phyloP scores from a whole-genome alignment of 352 stramenopile species.

The Thalassiosira hispida region DNA sequence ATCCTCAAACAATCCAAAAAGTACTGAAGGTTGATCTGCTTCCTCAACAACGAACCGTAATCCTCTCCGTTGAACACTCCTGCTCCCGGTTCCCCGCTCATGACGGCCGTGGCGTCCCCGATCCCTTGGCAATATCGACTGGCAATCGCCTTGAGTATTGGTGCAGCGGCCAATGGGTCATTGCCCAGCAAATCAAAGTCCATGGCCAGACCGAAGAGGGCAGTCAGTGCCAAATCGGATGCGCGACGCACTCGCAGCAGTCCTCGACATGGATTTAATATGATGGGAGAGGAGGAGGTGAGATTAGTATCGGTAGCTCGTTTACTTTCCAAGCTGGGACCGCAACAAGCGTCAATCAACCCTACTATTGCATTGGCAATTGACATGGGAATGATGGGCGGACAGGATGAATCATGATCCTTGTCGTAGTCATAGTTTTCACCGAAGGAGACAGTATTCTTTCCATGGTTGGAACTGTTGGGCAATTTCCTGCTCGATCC shows the following conservation, averaged over 20 bases:
- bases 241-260: constrained; percentile 69
- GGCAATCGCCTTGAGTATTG: constrained; percentile 63
- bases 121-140: constrained; percentile 62
- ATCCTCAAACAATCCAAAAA: constrained; percentile 82
- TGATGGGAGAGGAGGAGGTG: not conserved
- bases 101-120: constrained; percentile 9
- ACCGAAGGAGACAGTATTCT: not conserved
- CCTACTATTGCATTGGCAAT: constrained; percentile 58
- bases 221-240: constrained; percentile 76
- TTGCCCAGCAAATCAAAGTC: constrained; percentile 81
- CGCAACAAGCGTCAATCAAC: constrained; percentile 79
- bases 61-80: constrained; percentile 32
- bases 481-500: not conserved
- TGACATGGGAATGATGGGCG: constrained; percentile 56
- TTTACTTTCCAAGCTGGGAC: constrained; percentile 26
- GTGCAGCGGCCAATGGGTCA: constrained; percentile 49
- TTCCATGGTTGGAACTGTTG: not conserved
- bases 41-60: constrained; percentile 70
- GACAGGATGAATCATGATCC: constrained; percentile 57
- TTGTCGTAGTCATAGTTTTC: constrained; percentile 60
- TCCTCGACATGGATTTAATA: constrained; percentile 51
- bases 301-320: not conserved
- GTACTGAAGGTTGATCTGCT: constrained; percentile 83
- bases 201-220: constrained; percentile 80
- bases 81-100: not conserved